Evolutionary conservation across 139 green algal genomes (phyloP).

Genomic region (Trebouxia sp.): DNA sequence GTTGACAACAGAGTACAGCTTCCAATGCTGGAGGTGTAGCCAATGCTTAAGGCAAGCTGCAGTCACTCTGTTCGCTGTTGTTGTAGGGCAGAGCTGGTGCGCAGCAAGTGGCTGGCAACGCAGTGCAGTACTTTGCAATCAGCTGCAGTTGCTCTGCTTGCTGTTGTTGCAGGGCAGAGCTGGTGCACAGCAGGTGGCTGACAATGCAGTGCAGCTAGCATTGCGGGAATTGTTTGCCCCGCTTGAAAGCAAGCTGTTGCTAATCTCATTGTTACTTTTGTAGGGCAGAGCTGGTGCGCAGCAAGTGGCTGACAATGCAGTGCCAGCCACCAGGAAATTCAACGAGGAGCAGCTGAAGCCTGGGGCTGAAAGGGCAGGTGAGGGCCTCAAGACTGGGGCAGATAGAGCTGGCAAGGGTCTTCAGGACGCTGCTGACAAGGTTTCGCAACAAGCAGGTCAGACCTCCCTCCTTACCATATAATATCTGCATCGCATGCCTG

Average conservation of each 20-base stretch:
- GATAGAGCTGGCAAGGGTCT: constrained; percentile 11
- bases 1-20: too few species aligned
- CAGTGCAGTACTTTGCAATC: too few species aligned
- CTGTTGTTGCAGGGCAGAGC: background rate
- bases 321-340: constrained; percentile 4
- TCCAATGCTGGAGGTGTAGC: too few species aligned
- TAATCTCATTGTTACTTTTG: background rate
- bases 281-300: constrained; percentile 5
- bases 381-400: constrained; percentile 19
- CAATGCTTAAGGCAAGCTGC: too few species aligned
- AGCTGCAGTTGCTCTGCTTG: background rate
- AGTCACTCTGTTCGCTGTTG: background rate
- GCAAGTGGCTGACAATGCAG: constrained; percentile 26
- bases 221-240: too few species aligned
- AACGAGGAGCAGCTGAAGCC: constrained; percentile 29
- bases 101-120: too few species aligned
- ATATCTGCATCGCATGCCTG: too few species aligned
- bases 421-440: constrained; percentile 11
- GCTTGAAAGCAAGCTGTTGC: too few species aligned
- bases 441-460: constrained; percentile 16
- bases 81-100: constrained; percentile 5
- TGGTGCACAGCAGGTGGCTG: too few species aligned
- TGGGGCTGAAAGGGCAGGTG: constrained; percentile 1
- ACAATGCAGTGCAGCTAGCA: too few species aligned
- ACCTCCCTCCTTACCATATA: background rate